These are phyloP conservation scores for Lunasporangiospora selenospora DNA, from an alignment of 192 early-diverging fungal genomes.

Conservation along the genomic window DNA sequence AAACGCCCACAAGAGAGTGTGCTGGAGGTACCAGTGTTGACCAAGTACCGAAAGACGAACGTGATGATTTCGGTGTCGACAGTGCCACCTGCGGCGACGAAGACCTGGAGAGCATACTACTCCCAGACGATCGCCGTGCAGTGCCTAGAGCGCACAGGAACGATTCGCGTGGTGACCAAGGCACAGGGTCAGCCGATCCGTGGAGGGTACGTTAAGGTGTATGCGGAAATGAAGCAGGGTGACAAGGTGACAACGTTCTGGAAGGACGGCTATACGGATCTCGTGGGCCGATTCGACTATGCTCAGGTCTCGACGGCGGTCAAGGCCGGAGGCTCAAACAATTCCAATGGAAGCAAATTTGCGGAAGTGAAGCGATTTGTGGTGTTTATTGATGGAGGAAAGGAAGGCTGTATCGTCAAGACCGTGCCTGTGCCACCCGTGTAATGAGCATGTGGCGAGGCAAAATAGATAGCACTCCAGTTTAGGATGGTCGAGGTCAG, in stretches of 20 bases:
- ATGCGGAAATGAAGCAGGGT: constrained; percentile 42
- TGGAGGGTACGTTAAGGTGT: constrained; percentile 59
- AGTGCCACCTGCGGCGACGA: constrained; percentile 14
- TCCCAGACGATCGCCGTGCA: constrained; percentile 50
- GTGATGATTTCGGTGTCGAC: constrained; percentile 44
- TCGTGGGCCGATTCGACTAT: constrained; percentile 59
- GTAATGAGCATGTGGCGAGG: no score
- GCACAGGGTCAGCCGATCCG: constrained; percentile 37
- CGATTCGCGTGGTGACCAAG: constrained; percentile 41
- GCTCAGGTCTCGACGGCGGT: constrained; percentile 49
- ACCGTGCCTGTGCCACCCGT: constrained; percentile 28
- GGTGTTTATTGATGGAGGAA: constrained; percentile 40
- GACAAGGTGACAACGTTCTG: constrained; percentile 46
- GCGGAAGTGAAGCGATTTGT: constrained; percentile 26
- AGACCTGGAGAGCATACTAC: constrained; percentile 48
- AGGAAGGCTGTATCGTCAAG: constrained; percentile 41
- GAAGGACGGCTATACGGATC: constrained; percentile 60
- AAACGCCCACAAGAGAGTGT: background rate
- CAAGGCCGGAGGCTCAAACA: constrained; percentile 11
- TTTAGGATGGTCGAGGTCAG: background rate
- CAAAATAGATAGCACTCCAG: background rate
- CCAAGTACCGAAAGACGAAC: constrained; percentile 34
- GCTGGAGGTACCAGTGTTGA: constrained; percentile 25
- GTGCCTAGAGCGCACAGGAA: constrained; percentile 45
- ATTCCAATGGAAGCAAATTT: background rate